Conservation (phyloP, 345 rosid genomes). For the Sisymbrium irio region DNA sequence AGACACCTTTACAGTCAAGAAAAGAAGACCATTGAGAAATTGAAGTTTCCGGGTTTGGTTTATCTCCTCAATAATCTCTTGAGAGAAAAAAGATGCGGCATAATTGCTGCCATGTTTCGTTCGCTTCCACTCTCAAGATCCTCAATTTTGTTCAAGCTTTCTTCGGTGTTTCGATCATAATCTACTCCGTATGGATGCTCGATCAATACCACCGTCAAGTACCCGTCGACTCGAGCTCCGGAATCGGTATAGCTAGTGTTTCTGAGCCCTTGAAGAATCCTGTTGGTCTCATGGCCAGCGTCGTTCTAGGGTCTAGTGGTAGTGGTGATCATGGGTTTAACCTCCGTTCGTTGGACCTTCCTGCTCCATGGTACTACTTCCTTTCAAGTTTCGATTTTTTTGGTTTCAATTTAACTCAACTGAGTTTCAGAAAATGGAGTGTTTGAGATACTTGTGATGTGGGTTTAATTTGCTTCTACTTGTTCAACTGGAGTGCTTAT, state of each 20-base stretch:
- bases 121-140: conserved; percentile 60
- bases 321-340: conserved; percentile 38
- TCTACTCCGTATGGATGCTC: conserved; percentile 89
- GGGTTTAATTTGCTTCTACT: neutral
- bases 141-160: conserved; percentile 72
- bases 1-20: conserved; percentile 21
- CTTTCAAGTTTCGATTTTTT: conserved; percentile 1
- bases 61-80: too few species aligned
- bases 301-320: conserved; percentile 41
- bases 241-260: conserved; percentile 14
- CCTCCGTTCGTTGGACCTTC: conserved; percentile 59
- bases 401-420: neutral
- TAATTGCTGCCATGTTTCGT: conserved; percentile 68
- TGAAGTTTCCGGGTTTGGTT: too few species aligned
- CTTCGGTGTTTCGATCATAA: conserved; percentile 56
- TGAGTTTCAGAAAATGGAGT: neutral
- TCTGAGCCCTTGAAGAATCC: conserved; percentile 30
- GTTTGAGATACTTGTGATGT: neutral
- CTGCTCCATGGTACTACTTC: conserved; percentile 61
- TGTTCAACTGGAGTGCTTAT: neutral
- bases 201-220: conserved; percentile 62
- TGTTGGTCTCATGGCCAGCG: conserved; percentile 31
- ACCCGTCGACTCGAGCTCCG: conserved; percentile 37
- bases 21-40: neutral
- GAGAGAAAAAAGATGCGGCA: conserved; percentile 43